Conservation (phyloP, 805 yeast genomes). For the Barnettozyma sucrosica region DNA sequence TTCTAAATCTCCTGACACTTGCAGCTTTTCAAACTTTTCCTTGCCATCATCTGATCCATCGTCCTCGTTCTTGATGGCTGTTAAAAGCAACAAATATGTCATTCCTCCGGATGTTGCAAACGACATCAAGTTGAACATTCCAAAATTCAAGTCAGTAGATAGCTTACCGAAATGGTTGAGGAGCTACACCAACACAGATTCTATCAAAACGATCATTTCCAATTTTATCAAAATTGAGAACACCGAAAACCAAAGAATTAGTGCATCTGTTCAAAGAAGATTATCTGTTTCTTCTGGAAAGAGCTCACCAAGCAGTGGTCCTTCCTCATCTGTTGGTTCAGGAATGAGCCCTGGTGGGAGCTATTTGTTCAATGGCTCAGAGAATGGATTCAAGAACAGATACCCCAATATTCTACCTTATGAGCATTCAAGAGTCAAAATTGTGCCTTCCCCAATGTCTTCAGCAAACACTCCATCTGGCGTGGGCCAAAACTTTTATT, state of each 20-base stretch:
- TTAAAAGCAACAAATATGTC: slow-evolving; percentile 16
- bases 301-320: slow-evolving; percentile 8
- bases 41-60: slow-evolving; percentile 24
- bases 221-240: slow-evolving; percentile 30
- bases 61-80: slow-evolving; percentile 18
- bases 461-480: slow-evolving; percentile 13
- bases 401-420: slow-evolving; percentile 78
- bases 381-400: slow-evolving; percentile 67
- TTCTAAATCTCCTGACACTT: slow-evolving; percentile 8
- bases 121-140: slow-evolving; percentile 9
- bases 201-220: slow-evolving; percentile 22
- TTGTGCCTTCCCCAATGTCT: slow-evolving; percentile 27
- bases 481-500: neutral
- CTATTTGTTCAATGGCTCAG: slow-evolving; percentile 39
- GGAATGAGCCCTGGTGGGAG: slow-evolving; percentile 12
- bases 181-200: slow-evolving; percentile 15
- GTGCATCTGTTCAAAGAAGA: slow-evolving; percentile 15
- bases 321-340: neutral
- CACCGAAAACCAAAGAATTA: slow-evolving; percentile 28
- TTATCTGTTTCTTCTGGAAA: slow-evolving; percentile 8
- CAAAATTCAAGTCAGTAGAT: slow-evolving; percentile 6
- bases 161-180: slow-evolving; percentile 30
- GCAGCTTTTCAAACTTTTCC: slow-evolving; percentile 17
- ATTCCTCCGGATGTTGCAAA: slow-evolving; percentile 7
- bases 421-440: slow-evolving; percentile 43